Evolutionary conservation across 2,329 filamentous ascomycete genomes (phyloP).

Genomic region (Capronia americana): DNA sequence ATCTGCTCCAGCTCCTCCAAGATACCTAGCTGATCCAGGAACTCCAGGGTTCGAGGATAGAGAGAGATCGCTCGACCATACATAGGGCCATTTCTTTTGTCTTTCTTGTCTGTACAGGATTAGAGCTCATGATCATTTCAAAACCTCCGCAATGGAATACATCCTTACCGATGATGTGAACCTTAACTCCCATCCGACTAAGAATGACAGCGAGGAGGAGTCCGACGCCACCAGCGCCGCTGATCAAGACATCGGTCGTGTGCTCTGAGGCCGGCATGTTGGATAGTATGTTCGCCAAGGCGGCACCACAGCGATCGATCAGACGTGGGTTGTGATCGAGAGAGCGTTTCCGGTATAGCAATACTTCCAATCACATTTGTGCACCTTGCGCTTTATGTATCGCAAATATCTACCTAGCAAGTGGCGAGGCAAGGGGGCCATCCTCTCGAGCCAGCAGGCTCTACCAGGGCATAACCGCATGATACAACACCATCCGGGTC

Average conservation of each 20-base stretch:
- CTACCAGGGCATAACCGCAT: no score
- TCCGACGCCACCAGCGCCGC: conserved; percentile 11
- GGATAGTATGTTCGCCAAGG: no score
- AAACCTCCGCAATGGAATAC: no score
- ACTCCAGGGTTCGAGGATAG: conserved; percentile 11
- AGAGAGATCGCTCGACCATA: conserved; percentile 15
- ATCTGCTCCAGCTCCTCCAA: conserved; percentile 4
- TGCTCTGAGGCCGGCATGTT: background rate
- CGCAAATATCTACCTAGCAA: no score
- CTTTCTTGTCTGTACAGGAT: background rate
- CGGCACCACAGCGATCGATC: no score
- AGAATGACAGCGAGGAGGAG: conserved; percentile 12
- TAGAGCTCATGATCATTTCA: background rate
- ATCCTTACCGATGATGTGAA: conserved; percentile 11
- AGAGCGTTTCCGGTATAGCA: no score
- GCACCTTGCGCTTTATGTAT: no score
- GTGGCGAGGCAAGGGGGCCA: no score
- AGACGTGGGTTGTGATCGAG: no score
- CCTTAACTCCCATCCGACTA: conserved; percentile 11
- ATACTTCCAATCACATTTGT: no score
- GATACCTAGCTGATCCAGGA: conserved; percentile 16
- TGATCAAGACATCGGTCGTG: conserved; percentile 9
- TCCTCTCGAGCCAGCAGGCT: no score
- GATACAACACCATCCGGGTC: no score
- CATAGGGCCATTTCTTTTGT: conserved; percentile 1